These are phyloP conservation scores for Cadophora sp. DNA, from an alignment of 2,329 filamentous ascomycete species.

Conservation along the genomic window DNA sequence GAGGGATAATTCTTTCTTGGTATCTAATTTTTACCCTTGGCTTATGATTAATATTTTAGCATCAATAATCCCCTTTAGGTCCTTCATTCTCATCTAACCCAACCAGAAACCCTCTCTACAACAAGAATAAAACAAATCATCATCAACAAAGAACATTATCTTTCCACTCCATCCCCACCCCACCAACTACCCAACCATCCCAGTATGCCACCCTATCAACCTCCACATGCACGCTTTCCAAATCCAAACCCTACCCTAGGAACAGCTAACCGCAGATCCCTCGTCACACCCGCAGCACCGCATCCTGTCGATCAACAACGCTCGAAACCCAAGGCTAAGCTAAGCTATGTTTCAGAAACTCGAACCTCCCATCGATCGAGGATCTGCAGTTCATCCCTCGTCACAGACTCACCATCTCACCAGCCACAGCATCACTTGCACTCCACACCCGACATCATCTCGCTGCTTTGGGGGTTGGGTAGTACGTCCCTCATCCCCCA, in stretches of 20 bases:
- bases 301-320: not conserved
- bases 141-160: too few relatives aligned
- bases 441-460: slow-evolving; percentile 7
- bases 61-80: too few relatives aligned
- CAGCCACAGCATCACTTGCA: slow-evolving; percentile 6
- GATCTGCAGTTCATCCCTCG: slow-evolving; percentile 7
- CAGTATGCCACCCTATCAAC: not conserved
- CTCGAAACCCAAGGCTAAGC: too few relatives aligned
- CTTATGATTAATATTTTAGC: too few relatives aligned
- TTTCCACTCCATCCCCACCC: too few relatives aligned
- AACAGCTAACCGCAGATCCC: not conserved
- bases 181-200: not conserved
- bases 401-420: slow-evolving; percentile 1
- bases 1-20: too few relatives aligned
- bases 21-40: too few relatives aligned
- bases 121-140: too few relatives aligned
- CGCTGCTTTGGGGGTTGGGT: not conserved
- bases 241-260: not conserved
- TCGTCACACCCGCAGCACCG: not conserved
- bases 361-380: too few relatives aligned
- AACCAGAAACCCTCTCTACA: too few relatives aligned
- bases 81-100: too few relatives aligned
- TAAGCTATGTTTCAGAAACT: not conserved
- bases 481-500: too few relatives aligned
- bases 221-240: not conserved